A percentile compares a stretch with the other conserved stretches of the same genome.
phyloP scores from a whole-genome alignment of 805 yeast genomes.

The Yarrowia porcina region DNA sequence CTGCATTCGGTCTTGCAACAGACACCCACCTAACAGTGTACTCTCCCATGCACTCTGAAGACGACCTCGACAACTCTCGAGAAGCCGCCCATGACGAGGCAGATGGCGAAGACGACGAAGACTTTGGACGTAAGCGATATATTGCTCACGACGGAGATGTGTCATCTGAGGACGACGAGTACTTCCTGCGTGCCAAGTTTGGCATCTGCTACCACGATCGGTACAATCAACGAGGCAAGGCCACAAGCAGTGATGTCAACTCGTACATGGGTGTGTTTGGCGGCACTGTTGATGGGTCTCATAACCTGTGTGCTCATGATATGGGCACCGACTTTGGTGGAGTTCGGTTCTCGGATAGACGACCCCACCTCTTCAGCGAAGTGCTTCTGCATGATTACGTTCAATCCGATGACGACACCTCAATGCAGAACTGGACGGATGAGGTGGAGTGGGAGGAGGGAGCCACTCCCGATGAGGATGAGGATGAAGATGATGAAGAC shows the following conservation, averaged over 20 bases:
- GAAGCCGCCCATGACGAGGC: constrained; percentile 10
- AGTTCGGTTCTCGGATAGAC: constrained; percentile 2
- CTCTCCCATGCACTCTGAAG: constrained; percentile 1
- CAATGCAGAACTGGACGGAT: constrained; percentile 23
- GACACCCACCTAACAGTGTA: constrained; percentile 8
- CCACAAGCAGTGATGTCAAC: neutral
- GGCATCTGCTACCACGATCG: constrained; percentile 22
- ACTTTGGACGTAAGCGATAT: neutral
- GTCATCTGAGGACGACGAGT: constrained; percentile 22
- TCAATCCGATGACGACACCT: constrained; percentile 21
- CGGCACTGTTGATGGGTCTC: neutral
- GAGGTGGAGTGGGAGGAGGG: constrained; percentile 24
- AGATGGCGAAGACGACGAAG: constrained; percentile 22
- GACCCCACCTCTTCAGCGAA: constrained; percentile 13
- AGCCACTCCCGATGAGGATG: neutral
- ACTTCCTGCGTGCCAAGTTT: constrained; percentile 19
- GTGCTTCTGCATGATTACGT: constrained; percentile 16
- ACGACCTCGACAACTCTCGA: constrained; percentile 2
- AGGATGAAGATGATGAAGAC: constrained; percentile 7
- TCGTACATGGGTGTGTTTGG: constrained; percentile 9
- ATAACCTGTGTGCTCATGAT: constrained; percentile 6
- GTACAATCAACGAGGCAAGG: neutral
- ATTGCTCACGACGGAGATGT: constrained; percentile 12
- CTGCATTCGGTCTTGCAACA: neutral
- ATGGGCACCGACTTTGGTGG: neutral